phyloP scores from a whole-genome alignment of 129 eudicot genomes.

The Ambrosia trifida region DNA sequence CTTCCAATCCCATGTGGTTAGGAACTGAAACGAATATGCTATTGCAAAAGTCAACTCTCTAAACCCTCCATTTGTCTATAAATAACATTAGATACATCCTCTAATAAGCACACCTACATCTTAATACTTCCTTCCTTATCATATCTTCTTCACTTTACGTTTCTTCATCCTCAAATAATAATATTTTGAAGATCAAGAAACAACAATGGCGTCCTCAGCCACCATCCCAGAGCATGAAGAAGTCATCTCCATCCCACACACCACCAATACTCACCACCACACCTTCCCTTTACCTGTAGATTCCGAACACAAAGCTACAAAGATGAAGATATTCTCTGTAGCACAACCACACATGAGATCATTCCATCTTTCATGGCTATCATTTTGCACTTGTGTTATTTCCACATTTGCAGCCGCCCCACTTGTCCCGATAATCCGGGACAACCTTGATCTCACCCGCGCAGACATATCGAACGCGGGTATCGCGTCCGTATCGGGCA shows the following conservation, averaged over 20 bases:
- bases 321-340: constrained; percentile 27
- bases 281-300: constrained; percentile 32
- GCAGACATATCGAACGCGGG: constrained; percentile 44
- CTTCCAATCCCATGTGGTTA: background rate
- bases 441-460: constrained; percentile 42
- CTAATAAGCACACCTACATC: constrained; percentile 39
- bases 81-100: constrained; percentile 9
- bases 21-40: background rate
- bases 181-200: constrained; percentile 7
- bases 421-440: constrained; percentile 42
- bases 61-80: constrained; percentile 13
- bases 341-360: constrained; percentile 40
- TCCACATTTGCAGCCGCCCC: constrained; percentile 44
- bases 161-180: background rate
- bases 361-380: constrained; percentile 41
- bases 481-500: constrained; percentile 44
- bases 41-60: constrained; percentile 28
- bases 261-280: background rate
- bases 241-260: constrained; percentile 4
- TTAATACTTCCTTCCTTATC: constrained; percentile 15
- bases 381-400: constrained; percentile 39
- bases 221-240: constrained; percentile 13
- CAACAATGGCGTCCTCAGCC: constrained; percentile 24
- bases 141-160: background rate
- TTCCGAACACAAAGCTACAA: constrained; percentile 34